phyloP scores from a whole-genome alignment of 306 rosid genomes.

The Lupinus albus region DNA sequence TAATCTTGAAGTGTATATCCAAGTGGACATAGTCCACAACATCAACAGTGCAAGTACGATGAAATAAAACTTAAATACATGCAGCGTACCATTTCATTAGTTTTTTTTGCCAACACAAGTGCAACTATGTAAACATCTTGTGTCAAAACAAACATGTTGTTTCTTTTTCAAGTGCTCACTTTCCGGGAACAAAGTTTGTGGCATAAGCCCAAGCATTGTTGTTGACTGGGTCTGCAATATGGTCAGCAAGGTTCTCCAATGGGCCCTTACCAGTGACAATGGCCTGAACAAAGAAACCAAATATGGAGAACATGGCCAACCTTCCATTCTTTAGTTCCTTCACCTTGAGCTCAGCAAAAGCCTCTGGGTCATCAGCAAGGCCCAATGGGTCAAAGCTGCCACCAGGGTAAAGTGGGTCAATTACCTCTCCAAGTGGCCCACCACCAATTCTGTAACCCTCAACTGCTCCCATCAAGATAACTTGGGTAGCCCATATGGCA shows the following conservation, averaged over 20 bases:
- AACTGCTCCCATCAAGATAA: conserved; percentile 80
- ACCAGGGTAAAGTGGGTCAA: conserved; percentile 69
- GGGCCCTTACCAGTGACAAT: conserved; percentile 93
- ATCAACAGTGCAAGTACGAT: too few species aligned
- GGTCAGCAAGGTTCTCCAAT: conserved; percentile 87
- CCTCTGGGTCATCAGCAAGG: too few species aligned
- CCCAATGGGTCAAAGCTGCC: too few species aligned
- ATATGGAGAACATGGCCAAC: too few species aligned
- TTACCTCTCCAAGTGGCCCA: conserved; percentile 86
- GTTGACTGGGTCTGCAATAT: conserved; percentile 90
- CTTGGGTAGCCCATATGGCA: conserved; percentile 87
- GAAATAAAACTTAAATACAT: too few species aligned
- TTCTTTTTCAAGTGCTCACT: conserved; percentile 46
- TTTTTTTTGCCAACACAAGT: too few species aligned
- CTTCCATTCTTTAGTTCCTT: too few species aligned
- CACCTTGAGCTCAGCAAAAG: too few species aligned
- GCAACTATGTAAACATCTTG: too few species aligned
- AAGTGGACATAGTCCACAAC: too few species aligned
- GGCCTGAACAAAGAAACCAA: conserved; percentile 92
- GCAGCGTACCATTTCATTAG: too few species aligned
- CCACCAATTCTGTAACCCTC: conserved; percentile 92
- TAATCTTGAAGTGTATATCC: too few species aligned
- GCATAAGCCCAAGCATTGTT: conserved; percentile 95
- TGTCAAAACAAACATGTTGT: conserved; percentile 26
- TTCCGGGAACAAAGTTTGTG: conserved; percentile 96